Evolutionary conservation across 2,329 filamentous ascomycete species (phyloP), one percentile per base, ranked within the genome.

Genomic region (Polytolypa hystricis): DNA sequence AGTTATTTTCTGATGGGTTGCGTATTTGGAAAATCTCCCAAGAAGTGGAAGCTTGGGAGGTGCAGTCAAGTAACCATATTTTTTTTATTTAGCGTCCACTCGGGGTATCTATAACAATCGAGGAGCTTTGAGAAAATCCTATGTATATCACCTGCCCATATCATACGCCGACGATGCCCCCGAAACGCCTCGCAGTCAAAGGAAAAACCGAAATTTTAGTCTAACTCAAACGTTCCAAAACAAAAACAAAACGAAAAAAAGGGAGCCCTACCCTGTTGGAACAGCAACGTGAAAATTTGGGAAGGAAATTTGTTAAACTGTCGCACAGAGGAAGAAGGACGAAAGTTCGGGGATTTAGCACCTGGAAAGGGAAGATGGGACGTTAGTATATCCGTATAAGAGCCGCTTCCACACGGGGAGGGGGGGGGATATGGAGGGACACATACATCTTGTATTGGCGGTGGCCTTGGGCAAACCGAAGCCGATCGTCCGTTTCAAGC

Each of bases 401-500:
- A 25, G 7, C 21, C 7, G 16, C 25, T 33, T 14, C 35, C 30
- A 30, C 29, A n/a, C 14, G 20, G 26, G 9, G 14, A 16, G 23
- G 16, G 16, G 12, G 15, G 6, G n/a, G 4, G 16, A 31, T 17
- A 18, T 39, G 12, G 12, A 16, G 39, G 12, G 11, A 33, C 8
- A 43, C 60, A 51, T 49, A 65, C 65, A 80, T 80, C 58, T 81
- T 89, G 71, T 95, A 98, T 49, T 77, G 70, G 61, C 81, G 84
- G 44, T 66, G 58, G 38, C 86, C 89, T 54, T 77, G 62, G 4
- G 77, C 75, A 41, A 69, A 65, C 48, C 91, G 76, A 44, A 71
- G 81, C 20, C 66, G 61, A 56, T 96, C 87, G 17, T 77, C 64
- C 3, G 86, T 84, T 53, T 84, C 73, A 35, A 95, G 74, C 54